Percentiles rank a stretch among this genome's conserved stretches.
Conservation (phyloP, 805 yeast genomes). For the Myxozyma monticola region DNA sequence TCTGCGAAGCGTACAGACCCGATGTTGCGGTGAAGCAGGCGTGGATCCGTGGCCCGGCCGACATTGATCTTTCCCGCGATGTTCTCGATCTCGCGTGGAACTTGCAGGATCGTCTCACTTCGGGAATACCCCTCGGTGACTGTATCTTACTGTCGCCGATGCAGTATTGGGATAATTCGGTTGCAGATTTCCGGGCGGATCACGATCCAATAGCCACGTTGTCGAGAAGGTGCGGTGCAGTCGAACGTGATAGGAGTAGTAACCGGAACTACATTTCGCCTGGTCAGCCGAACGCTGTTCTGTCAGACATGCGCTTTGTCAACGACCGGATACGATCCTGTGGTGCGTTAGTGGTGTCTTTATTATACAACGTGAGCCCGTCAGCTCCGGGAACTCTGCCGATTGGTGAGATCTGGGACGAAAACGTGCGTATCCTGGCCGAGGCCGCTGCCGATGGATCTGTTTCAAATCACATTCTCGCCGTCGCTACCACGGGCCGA, state of each 20-base stretch:
- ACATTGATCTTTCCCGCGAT: slow-evolving; percentile 38
- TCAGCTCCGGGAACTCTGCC: neutral
- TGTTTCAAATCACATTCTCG: too few species aligned
- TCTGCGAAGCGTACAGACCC: neutral
- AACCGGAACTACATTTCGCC: too few species aligned
- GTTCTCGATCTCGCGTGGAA: slow-evolving; percentile 42
- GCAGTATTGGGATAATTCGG: slow-evolving; percentile 46
- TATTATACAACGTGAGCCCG: neutral
- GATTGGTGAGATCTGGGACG: neutral
- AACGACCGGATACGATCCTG: neutral
- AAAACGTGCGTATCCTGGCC: neutral
- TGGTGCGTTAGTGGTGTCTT: slow-evolving; percentile 25
- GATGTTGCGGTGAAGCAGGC: slow-evolving; percentile 37
- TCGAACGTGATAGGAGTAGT: too few species aligned
- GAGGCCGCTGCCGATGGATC: neutral
- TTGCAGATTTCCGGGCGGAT: slow-evolving; percentile 38
- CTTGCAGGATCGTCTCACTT: slow-evolving; percentile 40
- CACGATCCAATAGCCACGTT: slow-evolving; percentile 42
- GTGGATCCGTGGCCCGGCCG: slow-evolving; percentile 39
- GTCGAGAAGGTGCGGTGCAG: too few species aligned
- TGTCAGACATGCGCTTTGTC: neutral
- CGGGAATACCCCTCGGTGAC: slow-evolving; percentile 34
- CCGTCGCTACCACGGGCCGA: neutral
- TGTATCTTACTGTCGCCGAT: slow-evolving; percentile 41
- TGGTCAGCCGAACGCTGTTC: neutral